phyloP scores from a whole-genome alignment of 495 filamentous ascomycete genomes.

The Annulohypoxylon stygium region DNA sequence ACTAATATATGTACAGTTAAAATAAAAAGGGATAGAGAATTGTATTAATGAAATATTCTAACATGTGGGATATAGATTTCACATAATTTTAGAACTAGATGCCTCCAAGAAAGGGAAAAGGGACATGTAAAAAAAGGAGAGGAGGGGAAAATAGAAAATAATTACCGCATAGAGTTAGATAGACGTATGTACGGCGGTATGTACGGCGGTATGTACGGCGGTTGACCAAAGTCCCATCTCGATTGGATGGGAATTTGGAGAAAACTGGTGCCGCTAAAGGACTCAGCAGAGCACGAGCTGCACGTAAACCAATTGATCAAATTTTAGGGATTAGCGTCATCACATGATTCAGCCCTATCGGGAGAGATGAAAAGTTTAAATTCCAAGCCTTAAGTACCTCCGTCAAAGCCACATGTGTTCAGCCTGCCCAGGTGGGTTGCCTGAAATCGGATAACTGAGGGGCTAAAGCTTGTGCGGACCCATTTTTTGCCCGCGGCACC shows the following conservation, averaged over 20 bases:
- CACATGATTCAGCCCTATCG: conserved; percentile 55
- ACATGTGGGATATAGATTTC: not conserved
- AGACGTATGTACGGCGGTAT: not conserved
- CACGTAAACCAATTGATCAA: conserved; percentile 17
- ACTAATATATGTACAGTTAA: not conserved
- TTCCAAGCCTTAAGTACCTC: conserved; percentile 31
- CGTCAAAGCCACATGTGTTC: conserved; percentile 31
- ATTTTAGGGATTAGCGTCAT: conserved; percentile 32
- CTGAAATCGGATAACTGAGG: conserved; percentile 11
- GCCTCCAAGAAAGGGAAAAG: too few relatives aligned
- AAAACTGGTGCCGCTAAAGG: conserved; percentile 13
- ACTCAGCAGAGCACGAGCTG: conserved; percentile 16
- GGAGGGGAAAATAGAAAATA: not conserved
- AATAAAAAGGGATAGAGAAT: not conserved
- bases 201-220: not conserved
- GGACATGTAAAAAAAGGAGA: not conserved
- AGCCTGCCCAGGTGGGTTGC: not conserved
- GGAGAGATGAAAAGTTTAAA: conserved; percentile 28
- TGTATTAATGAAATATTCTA: not conserved
- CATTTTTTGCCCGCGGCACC: conserved; percentile 22
- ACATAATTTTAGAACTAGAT: too few relatives aligned
- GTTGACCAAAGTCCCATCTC: conserved; percentile 30
- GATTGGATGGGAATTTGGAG: conserved; percentile 32
- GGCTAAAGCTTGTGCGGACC: conserved; percentile 22
- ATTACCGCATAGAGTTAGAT: not conserved